Evolutionary conservation across 192 early-diverging fungal species (phyloP), one percentile per base, ranked within the genome.

Genomic region (Backusella australiensis): DNA sequence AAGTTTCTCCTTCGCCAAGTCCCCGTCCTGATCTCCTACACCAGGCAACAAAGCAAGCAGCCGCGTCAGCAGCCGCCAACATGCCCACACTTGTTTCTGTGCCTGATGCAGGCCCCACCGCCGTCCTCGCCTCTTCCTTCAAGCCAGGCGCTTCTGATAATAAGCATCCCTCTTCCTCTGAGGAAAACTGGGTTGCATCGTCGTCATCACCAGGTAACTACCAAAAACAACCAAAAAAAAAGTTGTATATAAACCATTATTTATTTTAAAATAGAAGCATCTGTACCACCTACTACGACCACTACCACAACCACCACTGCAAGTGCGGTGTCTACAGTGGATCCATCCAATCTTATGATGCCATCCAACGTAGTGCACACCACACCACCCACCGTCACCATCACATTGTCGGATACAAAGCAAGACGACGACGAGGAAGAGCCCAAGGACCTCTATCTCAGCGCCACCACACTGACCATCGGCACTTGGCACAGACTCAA

Each of bases 401-500:
- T 39, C 66, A 14, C 66, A 6, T 6, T 39, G 17, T n/a, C 63
- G 0, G 12, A 36, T 8, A 44, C 42, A 44, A 44, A 19, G 0
- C 42, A 14, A 0, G 7, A 36, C 0, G 65, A 67, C 5, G 52
- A 53, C 0, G 34, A 34, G 1, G 71, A 73, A 53, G 71, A 73
- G 39, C 69, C 71, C 21, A 56, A 68, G n/a, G 67, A 78, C 11
- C 41, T 74, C 1, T 77, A 77, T 38, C 78, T 91, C 17, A 80
- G 84, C 76, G 84, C 80, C 34, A 85, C 89, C 52, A 89, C 88
- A 23, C 76, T 91, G 8, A 84, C 87, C 6, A 90, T 91, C 52
- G 90, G 90, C 56, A 87, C 88, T 2, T 91, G 90, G 90, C 85
- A 88, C 66, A 82, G 90, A 38, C 86, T 91, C 67, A 88, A 82